Evolutionary conservation across 768 basidiomycete species (phyloP), one percentile per base, ranked within the genome.

Genomic region (Trametopsis cervina): DNA sequence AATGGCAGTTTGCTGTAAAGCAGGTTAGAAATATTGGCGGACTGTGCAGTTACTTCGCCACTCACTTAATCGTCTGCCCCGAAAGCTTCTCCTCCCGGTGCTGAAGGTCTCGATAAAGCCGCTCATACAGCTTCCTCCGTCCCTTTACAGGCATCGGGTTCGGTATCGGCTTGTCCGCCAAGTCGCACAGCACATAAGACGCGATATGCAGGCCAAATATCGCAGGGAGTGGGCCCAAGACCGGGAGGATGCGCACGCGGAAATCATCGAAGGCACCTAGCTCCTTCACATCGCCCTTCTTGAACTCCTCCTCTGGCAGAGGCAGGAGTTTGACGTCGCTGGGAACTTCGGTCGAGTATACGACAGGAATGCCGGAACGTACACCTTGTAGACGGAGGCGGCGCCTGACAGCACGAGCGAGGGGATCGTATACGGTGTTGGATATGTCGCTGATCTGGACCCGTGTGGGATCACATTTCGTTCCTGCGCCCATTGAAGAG

Each of bases 361-460:
- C 91, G 10, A 94, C 92, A 4, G 89, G 86, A 46, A 88, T 86
- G 9, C 83, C 80, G 22, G 75, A 78, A 17, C 74, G 58, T 29
- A 81, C 72, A n/a, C 80, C 81, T 21, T 73, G 68, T 13, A 75
- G 61, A 42, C 84, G 85, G 21, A 90, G 73, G 40, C 87, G 79
- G 22, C 83, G 74, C 3, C 96, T 80, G 22, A 98, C 93, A 18
- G 88, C 78, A 49, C 94, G 85, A 20, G 96, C 96, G 15, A 99
- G 78, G 3, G 94, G 93, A 64, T 98, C 96, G 59, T 98, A 95
- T 35, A 89, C 76, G 0, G 96, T 97, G 49, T 73, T 72, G 2
- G 93, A 92, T 56, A 98, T 91, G 66, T 98, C 95, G 54, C 84
- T 85, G 48, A 98, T 96, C 65, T 98, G 94, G 21, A 99, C 79